phyloP scores from a whole-genome alignment of 257 asterid genomes.

The Scutellaria minor region DNA sequence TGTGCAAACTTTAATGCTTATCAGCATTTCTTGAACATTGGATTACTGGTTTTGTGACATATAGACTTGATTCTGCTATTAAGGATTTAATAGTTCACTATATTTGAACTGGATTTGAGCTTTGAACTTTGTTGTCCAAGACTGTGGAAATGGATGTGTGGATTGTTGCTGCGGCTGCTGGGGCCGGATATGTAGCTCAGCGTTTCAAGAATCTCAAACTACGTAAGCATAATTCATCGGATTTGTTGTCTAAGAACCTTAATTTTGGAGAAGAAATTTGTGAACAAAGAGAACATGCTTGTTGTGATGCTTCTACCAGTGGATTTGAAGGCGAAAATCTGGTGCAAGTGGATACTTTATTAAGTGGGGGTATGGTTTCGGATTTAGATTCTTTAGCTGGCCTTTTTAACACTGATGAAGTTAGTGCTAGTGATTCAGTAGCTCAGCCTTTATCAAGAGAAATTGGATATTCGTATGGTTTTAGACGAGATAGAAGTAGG shows the following conservation, averaged over 20 bases:
- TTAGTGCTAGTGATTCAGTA: conserved; percentile 36
- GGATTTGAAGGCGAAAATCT: conserved; percentile 37
- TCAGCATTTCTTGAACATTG: conserved; percentile 1
- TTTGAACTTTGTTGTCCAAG: conserved; percentile 9
- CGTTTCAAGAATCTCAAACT: conserved; percentile 54
- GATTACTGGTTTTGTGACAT: conserved; percentile 8
- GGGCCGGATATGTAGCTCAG: conserved; percentile 67
- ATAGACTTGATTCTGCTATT: conserved; percentile 18
- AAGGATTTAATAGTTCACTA: conserved; percentile 1
- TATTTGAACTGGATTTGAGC: not conserved
- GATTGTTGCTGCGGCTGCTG: conserved; percentile 71
- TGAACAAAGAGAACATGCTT: conserved; percentile 32
- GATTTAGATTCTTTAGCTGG: conserved; percentile 31
- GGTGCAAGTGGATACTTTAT: conserved; percentile 26
- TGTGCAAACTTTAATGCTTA: conserved; percentile 17
- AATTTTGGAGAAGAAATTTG: conserved; percentile 31
- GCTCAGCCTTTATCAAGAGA: conserved; percentile 44
- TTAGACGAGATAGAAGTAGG: conserved; percentile 48
- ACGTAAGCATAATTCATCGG: conserved; percentile 38
- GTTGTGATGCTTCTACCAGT: conserved; percentile 39
- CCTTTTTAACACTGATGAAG: conserved; percentile 35
- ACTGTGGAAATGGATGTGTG: conserved; percentile 53
- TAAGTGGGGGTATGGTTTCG: conserved; percentile 27
- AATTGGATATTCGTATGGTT: conserved; percentile 46
- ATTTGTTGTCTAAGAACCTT: conserved; percentile 38